These are phyloP conservation scores for Claviceps sp. DNA, from an alignment of 2,329 filamentous ascomycete genomes.

Conservation along the genomic window DNA sequence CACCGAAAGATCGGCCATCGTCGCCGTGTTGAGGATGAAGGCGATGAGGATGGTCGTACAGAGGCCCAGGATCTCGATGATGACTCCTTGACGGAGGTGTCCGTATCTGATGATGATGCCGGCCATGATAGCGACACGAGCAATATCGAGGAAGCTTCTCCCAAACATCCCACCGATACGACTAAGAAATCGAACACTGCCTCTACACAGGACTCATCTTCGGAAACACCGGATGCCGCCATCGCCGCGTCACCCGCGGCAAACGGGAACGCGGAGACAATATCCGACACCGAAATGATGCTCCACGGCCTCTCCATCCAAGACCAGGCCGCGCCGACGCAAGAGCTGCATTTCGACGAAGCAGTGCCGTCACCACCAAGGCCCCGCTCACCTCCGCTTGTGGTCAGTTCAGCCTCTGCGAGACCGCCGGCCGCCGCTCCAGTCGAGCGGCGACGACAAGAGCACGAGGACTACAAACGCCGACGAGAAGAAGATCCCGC, in stretches of 20 bases:
- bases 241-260: constrained; percentile 17
- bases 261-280: constrained; percentile 20
- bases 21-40: constrained; percentile 57
- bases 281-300: constrained; percentile 46
- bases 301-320: constrained; percentile 37
- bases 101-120: constrained; percentile 47
- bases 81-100: constrained; percentile 53
- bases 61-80: constrained; percentile 47
- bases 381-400: constrained; percentile 32
- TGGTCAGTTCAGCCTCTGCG: constrained; percentile 40
- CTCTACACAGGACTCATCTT: constrained; percentile 16
- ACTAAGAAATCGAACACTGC: constrained; percentile 30
- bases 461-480: constrained; percentile 84
- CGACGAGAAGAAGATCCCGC: constrained; percentile 80
- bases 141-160: constrained; percentile 43
- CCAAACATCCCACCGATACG: constrained; percentile 29
- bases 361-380: constrained; percentile 24
- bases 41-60: constrained; percentile 49
- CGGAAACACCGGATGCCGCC: constrained; percentile 26
- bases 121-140: constrained; percentile 51
- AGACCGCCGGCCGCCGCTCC: constrained; percentile 40
- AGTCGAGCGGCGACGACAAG: constrained; percentile 60
- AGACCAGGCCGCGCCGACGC: constrained; percentile 25
- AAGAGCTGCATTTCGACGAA: constrained; percentile 36
- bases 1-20: constrained; percentile 56